phyloP scores from a whole-genome alignment of 176 grass and related monocot species.

The Calamus simplicifolius region DNA sequence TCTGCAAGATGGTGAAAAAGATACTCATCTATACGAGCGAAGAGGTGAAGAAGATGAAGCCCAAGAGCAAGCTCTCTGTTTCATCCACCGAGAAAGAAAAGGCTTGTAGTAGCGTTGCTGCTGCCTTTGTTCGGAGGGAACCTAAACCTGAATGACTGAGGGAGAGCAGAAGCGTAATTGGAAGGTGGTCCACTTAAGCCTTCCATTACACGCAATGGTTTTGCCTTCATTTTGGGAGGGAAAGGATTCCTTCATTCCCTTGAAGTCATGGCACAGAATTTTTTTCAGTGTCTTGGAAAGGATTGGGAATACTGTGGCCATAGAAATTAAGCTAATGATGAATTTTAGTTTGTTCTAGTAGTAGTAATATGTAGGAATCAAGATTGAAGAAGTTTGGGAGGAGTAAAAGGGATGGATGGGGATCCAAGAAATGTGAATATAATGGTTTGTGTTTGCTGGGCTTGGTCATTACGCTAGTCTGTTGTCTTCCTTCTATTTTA shows the following conservation, averaged over 20 bases:
- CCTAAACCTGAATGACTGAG: slow-evolving; percentile 14
- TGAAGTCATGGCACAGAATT: too few species aligned
- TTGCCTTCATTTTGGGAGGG: slow-evolving; percentile 5
- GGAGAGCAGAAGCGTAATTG: slow-evolving; percentile 2
- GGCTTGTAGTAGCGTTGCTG: neutral
- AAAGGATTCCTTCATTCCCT: neutral
- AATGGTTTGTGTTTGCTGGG: too few species aligned
- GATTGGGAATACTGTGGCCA: too few species aligned
- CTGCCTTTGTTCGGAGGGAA: slow-evolving; percentile 9
- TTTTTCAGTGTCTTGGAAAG: too few species aligned
- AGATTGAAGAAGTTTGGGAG: too few species aligned
- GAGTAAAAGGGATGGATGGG: too few species aligned
- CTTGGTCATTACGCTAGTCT: too few species aligned
- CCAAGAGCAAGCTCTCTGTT: neutral
- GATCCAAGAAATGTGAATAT: too few species aligned
- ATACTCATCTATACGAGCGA: slow-evolving; percentile 43
- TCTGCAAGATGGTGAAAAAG: slow-evolving; percentile 50
- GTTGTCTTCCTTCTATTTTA: too few species aligned
- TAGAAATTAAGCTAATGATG: too few species aligned
- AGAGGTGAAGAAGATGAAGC: slow-evolving; percentile 30
- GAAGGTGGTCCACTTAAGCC: slow-evolving; percentile 30
- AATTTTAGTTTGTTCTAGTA: too few species aligned
- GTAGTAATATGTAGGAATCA: too few species aligned
- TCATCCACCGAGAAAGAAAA: neutral
- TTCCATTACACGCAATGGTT: slow-evolving; percentile 11